These are phyloP conservation scores for Termitomyces sp. DNA, from an alignment of 1,284 basidiomycete species.

Conservation along the genomic window DNA sequence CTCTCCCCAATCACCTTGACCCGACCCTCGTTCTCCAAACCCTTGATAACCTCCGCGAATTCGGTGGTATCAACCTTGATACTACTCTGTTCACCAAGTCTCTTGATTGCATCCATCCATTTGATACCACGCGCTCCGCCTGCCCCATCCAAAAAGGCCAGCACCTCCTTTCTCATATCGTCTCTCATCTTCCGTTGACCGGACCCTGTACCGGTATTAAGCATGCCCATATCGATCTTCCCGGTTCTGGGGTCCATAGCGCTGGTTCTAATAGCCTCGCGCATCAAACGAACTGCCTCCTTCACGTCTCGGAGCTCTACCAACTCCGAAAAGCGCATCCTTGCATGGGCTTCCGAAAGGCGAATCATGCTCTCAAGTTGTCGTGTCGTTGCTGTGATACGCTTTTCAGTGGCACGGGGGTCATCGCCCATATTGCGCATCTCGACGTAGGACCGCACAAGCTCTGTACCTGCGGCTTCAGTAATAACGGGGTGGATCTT, in stretches of 20 bases:
- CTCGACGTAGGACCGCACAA: slow-evolving; percentile 88
- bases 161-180: slow-evolving; percentile 78
- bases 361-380: slow-evolving; percentile 98
- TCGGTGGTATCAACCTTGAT: slow-evolving; percentile 73
- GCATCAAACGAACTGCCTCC: slow-evolving; percentile 91
- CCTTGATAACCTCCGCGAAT: slow-evolving; percentile 78
- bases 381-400: slow-evolving; percentile 96
- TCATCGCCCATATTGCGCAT: slow-evolving; percentile 92
- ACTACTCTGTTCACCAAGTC: slow-evolving; percentile 75
- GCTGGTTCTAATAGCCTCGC: slow-evolving; percentile 90
- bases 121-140: slow-evolving; percentile 62
- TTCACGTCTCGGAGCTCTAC: slow-evolving; percentile 87
- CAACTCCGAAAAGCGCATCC: slow-evolving; percentile 85
- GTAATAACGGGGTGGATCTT: slow-evolving; percentile 87
- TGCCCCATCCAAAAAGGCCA: slow-evolving; percentile 61
- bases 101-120: slow-evolving; percentile 75
- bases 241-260: slow-evolving; percentile 95
- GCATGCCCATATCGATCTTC: slow-evolving; percentile 92
- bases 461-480: slow-evolving; percentile 79
- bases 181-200: slow-evolving; percentile 79
- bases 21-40: slow-evolving; percentile 76
- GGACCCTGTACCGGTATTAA: slow-evolving; percentile 89
- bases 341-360: slow-evolving; percentile 93
- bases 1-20: slow-evolving; percentile 83
- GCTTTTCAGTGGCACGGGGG: slow-evolving; percentile 80